These are phyloP conservation scores for Prosopis cineraria DNA, from an alignment of 306 rosid genomes.

Conservation along the genomic window DNA sequence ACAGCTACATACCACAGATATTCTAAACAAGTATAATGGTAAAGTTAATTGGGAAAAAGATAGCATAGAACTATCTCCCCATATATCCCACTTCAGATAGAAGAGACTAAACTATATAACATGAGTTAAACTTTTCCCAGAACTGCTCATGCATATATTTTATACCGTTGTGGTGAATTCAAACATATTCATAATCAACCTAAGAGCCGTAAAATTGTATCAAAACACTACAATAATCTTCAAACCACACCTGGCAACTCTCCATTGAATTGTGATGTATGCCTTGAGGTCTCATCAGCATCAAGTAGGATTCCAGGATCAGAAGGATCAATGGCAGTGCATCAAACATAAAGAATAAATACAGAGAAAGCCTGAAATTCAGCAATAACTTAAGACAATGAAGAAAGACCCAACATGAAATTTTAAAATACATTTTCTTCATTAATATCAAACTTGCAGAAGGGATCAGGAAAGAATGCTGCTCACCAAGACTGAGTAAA, in stretches of 20 bases:
- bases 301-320: constrained; percentile 64
- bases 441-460: not conserved
- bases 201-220: constrained; percentile 1
- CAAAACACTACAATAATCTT: constrained; percentile 19
- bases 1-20: constrained; percentile 12
- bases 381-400: constrained; percentile 33
- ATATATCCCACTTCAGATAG: constrained; percentile 23
- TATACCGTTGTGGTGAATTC: not conserved
- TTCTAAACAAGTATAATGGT: constrained; percentile 23
- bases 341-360: constrained; percentile 71
- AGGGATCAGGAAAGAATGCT: constrained; percentile 1
- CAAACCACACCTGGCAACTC: constrained; percentile 54
- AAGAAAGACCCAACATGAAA: not conserved
- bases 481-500: constrained; percentile 74
- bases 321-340: constrained; percentile 88
- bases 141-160: not conserved
- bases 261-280: constrained; percentile 47
- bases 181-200: not conserved
- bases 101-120: constrained; percentile 1
- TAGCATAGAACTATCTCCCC: not conserved
- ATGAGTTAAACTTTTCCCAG: not conserved
- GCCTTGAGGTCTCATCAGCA: constrained; percentile 51
- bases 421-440: not conserved
- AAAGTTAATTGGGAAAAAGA: constrained; percentile 7
- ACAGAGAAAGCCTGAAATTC: constrained; percentile 70